phyloP scores from a whole-genome alignment of 352 stramenopile genomes.

The Globisporangium polare region DNA sequence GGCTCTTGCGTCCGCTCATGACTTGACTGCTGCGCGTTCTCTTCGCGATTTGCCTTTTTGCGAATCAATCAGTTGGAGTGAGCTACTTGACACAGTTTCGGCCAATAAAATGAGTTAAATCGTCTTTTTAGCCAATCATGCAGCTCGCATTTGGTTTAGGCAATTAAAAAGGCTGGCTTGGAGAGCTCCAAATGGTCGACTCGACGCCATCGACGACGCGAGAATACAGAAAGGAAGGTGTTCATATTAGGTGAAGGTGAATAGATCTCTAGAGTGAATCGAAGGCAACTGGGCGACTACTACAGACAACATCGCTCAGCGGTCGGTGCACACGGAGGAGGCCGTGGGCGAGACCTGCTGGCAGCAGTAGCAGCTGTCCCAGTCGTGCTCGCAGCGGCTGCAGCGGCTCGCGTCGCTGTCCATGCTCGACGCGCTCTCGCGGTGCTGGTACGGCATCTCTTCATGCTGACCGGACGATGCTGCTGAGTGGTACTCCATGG shows the following conservation, averaged over 20 bases:
- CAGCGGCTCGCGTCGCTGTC: slow-evolving; percentile 63
- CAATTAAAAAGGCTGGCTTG: neutral
- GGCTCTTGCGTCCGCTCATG: slow-evolving; percentile 51
- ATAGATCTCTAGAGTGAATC: slow-evolving; percentile 11
- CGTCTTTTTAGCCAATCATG: slow-evolving; percentile 12
- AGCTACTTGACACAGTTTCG: neutral
- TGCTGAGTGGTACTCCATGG: neutral
- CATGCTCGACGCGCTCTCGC: slow-evolving; percentile 37
- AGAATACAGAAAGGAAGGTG: neutral
- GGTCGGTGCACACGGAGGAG: slow-evolving; percentile 61
- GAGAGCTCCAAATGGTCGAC: too few relatives aligned
- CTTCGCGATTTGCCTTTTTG: neutral
- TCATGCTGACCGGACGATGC: slow-evolving; percentile 1
- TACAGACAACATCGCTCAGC: slow-evolving; percentile 14
- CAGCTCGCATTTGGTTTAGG: neutral
- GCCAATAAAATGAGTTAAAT: neutral
- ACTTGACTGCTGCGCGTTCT: neutral
- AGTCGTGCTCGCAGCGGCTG: slow-evolving; percentile 61
- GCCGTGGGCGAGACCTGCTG: slow-evolving; percentile 65
- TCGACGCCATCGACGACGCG: neutral
- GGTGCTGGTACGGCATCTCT: slow-evolving; percentile 16
- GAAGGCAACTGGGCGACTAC: neutral
- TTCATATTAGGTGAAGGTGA: slow-evolving; percentile 12
- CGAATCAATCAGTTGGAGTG: slow-evolving; percentile 6
- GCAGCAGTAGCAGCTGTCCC: slow-evolving; percentile 75